phyloP scores from a whole-genome alignment of 805 yeast genomes.

The Sugiyamaella floridensis region DNA sequence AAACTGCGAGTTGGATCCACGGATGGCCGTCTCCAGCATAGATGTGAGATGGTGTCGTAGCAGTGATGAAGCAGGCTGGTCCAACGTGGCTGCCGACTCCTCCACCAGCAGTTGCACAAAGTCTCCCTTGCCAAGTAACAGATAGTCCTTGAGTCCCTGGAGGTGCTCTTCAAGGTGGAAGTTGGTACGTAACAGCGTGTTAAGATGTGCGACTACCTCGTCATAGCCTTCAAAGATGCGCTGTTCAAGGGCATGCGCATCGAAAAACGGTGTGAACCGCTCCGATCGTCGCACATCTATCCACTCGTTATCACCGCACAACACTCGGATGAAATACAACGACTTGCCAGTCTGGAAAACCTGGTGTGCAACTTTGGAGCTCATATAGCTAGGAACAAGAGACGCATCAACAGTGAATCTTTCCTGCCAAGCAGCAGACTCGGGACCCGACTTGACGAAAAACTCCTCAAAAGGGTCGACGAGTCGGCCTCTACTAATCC shows the following conservation, averaged over 20 bases:
- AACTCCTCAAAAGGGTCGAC: constrained; percentile 53
- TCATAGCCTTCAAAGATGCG: constrained; percentile 34
- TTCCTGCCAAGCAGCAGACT: constrained; percentile 14
- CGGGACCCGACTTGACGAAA: constrained; percentile 37
- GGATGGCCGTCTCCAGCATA: constrained; percentile 58
- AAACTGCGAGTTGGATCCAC: constrained; percentile 27
- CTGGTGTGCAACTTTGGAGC: constrained; percentile 22
- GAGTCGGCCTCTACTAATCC: constrained; percentile 67
- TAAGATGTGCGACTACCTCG: constrained; percentile 49
- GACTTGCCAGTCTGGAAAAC: constrained; percentile 57
- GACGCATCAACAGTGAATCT: constrained; percentile 20
- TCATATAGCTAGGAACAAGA: constrained; percentile 37
- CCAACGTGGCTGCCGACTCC: constrained; percentile 47
- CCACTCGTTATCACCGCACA: constrained; percentile 68
- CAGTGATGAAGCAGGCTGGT: constrained; percentile 55
- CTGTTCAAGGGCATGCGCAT: constrained; percentile 20
- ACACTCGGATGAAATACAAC: constrained; percentile 51
- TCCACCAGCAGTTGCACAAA: constrained; percentile 60
- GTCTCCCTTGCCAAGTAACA: constrained; percentile 74
- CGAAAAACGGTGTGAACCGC: constrained; percentile 13
- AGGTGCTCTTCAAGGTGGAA: constrained; percentile 48
- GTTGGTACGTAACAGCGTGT: constrained; percentile 43
- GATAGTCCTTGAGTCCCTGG: constrained; percentile 53
- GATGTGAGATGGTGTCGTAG: constrained; percentile 61
- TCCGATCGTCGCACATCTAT: constrained; percentile 26